Evolutionary conservation across 2,329 filamentous ascomycete species (phyloP), one percentile per base, ranked within the genome.

Genomic region (Trichoderma hamatum): DNA sequence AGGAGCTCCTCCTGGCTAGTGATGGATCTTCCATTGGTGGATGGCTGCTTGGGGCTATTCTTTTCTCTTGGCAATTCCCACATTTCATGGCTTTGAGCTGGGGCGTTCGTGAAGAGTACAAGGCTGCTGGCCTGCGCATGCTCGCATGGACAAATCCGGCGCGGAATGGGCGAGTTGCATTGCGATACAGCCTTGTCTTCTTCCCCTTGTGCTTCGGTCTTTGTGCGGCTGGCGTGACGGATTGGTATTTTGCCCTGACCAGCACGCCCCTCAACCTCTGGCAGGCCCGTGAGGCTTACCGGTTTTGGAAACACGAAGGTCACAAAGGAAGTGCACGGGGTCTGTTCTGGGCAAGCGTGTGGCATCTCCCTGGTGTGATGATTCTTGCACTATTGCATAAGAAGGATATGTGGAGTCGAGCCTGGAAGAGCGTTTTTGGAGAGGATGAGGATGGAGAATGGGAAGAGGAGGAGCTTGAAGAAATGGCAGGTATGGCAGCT

Each of bases 41-140:
- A 4, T 99, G 96, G 96, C 82, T 98, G 0, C 83, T 97, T 16
- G 95, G 93, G 1, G 89, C 86, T 0, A 82, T 98, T 7, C 84
- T 99, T 5, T 97, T 97, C 73, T 91, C 94, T 14, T 99, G 96
- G 96, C 95, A 99, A 78, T 98, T 99, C 77, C 94, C 96, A 3
- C 96, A 99, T 81, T 99, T 99, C 83, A 98, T 97, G 86, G 91
- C 94, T 1, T 85, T 99, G 26, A 94, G 92, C 58, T 96, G 95
- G 88, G 85, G 88, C 4, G 97, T 98, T 70, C 86, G 93, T 24
- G 90, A 96, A 10, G 96, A 99, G 78, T 99, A 99, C 84, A 90
- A 89, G 72, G 84, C 82, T 13, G 89, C 87, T 0, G 89, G 88
- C 10, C 85, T 90, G 75, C 84, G 85, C 72, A 91, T 91, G 96